Conservation (phyloP, 2,329 filamentous ascomycete genomes). For the Passalora sequoiae region DNA sequence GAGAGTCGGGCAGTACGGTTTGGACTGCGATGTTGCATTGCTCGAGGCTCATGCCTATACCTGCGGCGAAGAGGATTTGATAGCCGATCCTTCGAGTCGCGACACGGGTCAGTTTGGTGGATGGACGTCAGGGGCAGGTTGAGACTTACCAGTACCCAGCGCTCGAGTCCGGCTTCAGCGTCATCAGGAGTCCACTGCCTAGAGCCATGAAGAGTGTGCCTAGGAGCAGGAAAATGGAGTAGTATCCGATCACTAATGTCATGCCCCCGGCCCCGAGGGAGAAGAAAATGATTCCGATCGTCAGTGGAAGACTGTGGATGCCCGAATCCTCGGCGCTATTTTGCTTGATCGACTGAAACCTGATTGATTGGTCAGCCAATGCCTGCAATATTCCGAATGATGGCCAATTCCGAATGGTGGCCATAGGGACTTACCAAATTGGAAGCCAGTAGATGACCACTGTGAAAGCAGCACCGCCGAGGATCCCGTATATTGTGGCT, state of each 20-base stretch:
- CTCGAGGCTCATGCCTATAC: conserved; percentile 12
- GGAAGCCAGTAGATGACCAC: conserved; percentile 17
- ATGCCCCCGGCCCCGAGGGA: conserved; percentile 35
- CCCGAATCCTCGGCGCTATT: conserved; percentile 12
- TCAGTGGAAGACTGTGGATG: conserved; percentile 13
- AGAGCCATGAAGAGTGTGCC: conserved; percentile 38
- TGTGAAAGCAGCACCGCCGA: conserved; percentile 10
- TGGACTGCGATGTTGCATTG: conserved; percentile 15
- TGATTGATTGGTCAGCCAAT: not conserved
- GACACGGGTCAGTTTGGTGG: conserved; percentile 12
- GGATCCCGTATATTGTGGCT: conserved; percentile 10
- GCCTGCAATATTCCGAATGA: not conserved
- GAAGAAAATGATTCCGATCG: conserved; percentile 38
- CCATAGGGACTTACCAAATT: conserved; percentile 6
- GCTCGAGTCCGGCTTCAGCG: conserved; percentile 9
- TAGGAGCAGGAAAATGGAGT: conserved; percentile 41
- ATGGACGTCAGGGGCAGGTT: not conserved
- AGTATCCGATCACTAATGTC: conserved; percentile 40
- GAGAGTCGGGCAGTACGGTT: conserved; percentile 7
- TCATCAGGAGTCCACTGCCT: conserved; percentile 39
- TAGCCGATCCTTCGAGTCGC: conserved; percentile 21
- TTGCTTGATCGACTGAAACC: conserved; percentile 18
- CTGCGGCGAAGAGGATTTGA: conserved; percentile 14
- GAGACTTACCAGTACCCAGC: conserved; percentile 17
- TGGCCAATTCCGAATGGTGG: not conserved